phyloP scores from a whole-genome alignment of 1,284 basidiomycete species.

The Lentinus polychrous region DNA sequence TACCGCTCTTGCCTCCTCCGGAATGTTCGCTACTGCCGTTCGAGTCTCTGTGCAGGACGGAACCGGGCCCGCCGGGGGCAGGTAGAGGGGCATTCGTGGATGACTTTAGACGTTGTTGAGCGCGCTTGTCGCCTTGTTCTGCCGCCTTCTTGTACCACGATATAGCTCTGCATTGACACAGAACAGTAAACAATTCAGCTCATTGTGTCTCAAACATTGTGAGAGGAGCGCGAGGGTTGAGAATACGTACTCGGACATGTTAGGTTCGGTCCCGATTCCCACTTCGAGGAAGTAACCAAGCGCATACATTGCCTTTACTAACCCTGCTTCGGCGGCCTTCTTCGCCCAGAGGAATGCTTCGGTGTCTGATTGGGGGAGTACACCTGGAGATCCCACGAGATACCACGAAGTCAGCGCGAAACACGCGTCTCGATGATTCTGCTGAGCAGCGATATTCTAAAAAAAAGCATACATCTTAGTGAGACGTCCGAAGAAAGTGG shows the following conservation, averaged over 20 bases:
- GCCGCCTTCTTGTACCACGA: constrained; percentile 87
- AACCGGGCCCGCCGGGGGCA: constrained; percentile 52
- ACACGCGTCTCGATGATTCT: constrained; percentile 94
- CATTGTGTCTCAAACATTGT: constrained; percentile 1
- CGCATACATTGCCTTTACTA: constrained; percentile 93
- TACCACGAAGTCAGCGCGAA: constrained; percentile 99
- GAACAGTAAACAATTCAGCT: constrained; percentile 1
- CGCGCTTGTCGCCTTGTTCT: constrained; percentile 93
- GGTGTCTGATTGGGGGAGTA: constrained; percentile 96
- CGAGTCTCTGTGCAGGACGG: constrained; percentile 48
- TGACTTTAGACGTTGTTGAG: constrained; percentile 77
- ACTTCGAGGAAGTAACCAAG: constrained; percentile 97
- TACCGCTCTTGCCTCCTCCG: constrained; percentile 39
- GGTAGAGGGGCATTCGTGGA: constrained; percentile 46
- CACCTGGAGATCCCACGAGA: constrained; percentile 95
- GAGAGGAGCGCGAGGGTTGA: not conserved
- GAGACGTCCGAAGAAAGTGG: constrained; percentile 9
- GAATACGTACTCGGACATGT: constrained; percentile 49
- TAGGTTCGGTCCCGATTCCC: constrained; percentile 74
- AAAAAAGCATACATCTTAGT: constrained; percentile 1
- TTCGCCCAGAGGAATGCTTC: constrained; percentile 95
- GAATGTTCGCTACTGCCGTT: constrained; percentile 27
- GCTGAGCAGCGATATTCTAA: constrained; percentile 96
- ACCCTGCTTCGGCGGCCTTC: constrained; percentile 84
- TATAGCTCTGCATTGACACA: constrained; percentile 59